Base-by-base conservation (phyloP, 352 stramenopile genomes). In the Pythium oligandrum region DNA sequence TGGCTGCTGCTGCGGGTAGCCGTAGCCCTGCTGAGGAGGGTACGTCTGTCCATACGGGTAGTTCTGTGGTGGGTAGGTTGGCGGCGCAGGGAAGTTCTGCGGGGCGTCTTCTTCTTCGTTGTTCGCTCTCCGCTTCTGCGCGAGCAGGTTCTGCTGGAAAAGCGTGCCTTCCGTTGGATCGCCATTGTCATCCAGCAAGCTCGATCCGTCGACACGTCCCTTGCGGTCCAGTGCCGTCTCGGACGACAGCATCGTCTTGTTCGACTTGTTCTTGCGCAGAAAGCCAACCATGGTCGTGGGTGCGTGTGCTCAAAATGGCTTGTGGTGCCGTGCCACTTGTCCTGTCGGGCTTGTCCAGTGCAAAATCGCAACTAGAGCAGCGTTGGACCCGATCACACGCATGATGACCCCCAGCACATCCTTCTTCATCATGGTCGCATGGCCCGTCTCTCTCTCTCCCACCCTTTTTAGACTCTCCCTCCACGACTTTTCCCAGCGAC, bases 191-290 rank as follows among this genome's bases (percentile, higher is more conserved):
- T 94, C 77, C 12, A 94, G 68, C 51, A 94, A 71, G 44, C 84
- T 94, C 36, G 84, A 75, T 53, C 78, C 79, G 59, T 94, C 84
- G 35, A 94, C 74, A 47, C 86, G 87, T 51, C 83, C 83, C 70
- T 93, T 92, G 57, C 81, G 82, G 55, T 93, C 83, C 36, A 93
- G 74, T 61, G 74, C 78, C 12, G 83, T 91, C 48, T 81, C 80
- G 45, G 78, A 66, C 55, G 68, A 75, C n/a, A 88, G 73, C 56
- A 83, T 49, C 26, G 70, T 62, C 55, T 86, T 86, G 53, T 85
- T 74, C 57, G 79, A 86, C 58, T 89, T 91, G 58, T 93, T 93
- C 81, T 93, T 93, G 63, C 80, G 78, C 57, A 90, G 62, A 64
- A 93, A 91, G 2, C 80, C 78, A 33, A 93, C 77, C 77, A 89